phyloP scores from a whole-genome alignment of 2,329 filamentous ascomycete species.

The Pyricularia grisea region DNA sequence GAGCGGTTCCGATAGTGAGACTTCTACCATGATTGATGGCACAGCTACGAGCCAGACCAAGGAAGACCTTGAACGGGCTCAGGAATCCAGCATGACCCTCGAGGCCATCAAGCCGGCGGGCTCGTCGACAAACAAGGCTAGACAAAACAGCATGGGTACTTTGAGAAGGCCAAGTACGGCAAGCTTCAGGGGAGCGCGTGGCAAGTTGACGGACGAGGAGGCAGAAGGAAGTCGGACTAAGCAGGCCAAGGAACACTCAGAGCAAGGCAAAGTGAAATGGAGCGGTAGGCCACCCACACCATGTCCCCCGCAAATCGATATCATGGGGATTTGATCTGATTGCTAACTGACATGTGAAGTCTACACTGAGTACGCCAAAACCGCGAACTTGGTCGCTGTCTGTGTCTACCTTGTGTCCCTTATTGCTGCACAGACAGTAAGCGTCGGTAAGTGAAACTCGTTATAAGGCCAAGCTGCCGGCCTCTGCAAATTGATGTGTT shows the following conservation, averaged over 20 bases:
- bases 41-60: conserved; percentile 43
- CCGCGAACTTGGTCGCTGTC: conserved; percentile 83
- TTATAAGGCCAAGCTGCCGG: not conserved
- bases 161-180: conserved; percentile 84
- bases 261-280: conserved; percentile 99
- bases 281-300: conserved; percentile 29
- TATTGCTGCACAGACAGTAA: conserved; percentile 69
- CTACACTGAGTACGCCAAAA: conserved; percentile 89
- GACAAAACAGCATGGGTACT: conserved; percentile 65
- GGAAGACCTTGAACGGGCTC: conserved; percentile 64
- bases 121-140: conserved; percentile 36
- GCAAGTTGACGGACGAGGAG: conserved; percentile 79
- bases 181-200: conserved; percentile 77
- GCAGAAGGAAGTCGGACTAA: conserved; percentile 66
- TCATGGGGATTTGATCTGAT: conserved; percentile 5
- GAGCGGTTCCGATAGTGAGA: conserved; percentile 42
- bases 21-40: conserved; percentile 46
- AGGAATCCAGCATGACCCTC: conserved; percentile 67
- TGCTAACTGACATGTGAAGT: conserved; percentile 35
- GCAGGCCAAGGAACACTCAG: conserved; percentile 77
- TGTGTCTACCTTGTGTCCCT: conserved; percentile 68
- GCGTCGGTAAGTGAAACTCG: conserved; percentile 53
- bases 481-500: not conserved
- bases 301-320: not conserved
- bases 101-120: conserved; percentile 57